Evolutionary conservation across 768 basidiomycete genomes (phyloP).

Genomic region (Macrolepiota dolichaula): DNA sequence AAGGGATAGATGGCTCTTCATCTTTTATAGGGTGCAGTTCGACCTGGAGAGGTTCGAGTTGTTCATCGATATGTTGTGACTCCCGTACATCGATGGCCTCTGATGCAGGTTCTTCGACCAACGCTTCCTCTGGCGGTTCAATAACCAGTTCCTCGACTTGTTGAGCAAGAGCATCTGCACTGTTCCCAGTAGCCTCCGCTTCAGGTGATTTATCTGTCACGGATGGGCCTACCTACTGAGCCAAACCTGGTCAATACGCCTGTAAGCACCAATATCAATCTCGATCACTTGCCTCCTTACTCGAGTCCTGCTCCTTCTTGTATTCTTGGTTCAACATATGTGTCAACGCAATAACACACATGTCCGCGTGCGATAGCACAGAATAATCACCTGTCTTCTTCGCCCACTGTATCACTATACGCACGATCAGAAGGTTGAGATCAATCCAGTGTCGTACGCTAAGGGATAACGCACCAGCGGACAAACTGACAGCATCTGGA

Average conservation of each 20-base stretch:
- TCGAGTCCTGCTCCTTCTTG: conserved; percentile 32
- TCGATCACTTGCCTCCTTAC: conserved; percentile 21
- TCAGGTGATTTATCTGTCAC: not conserved
- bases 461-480: conserved; percentile 43
- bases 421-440: not conserved
- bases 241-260: conserved; percentile 15
- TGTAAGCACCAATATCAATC: not conserved
- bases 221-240: conserved; percentile 27
- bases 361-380: conserved; percentile 87
- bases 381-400: conserved; percentile 97
- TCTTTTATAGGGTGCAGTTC: conserved; percentile 12
- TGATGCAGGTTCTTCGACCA: conserved; percentile 4
- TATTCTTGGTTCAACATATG: conserved; percentile 67
- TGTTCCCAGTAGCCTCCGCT: not conserved
- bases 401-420: conserved; percentile 80
- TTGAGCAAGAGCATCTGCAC: not conserved
- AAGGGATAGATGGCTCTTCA: not conserved
- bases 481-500: conserved; percentile 67
- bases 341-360: conserved; percentile 87
- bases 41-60: conserved; percentile 13
- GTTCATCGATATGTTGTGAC: conserved; percentile 16
- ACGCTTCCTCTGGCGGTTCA: conserved; percentile 3
- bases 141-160: not conserved
- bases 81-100: conserved; percentile 9
- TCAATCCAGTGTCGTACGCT: not conserved